A percentile compares a stretch with the other conserved stretches of the same genome.
These are phyloP conservation scores for Butyriboletus appendiculatus DNA, from an alignment of 1,284 basidiomycete species.

Conservation along the genomic window DNA sequence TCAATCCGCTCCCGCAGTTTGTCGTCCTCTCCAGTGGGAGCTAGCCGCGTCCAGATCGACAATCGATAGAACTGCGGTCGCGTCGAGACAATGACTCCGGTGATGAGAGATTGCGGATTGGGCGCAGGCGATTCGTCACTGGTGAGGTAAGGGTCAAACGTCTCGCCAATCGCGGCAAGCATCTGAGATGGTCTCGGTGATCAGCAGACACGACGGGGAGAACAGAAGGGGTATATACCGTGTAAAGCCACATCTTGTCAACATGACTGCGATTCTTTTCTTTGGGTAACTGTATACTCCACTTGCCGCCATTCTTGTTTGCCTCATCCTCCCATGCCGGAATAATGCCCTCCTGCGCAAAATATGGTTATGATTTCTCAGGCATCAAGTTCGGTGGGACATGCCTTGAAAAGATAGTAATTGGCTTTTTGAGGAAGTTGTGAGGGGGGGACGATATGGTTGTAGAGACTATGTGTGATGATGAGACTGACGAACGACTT, in stretches of 20 bases:
- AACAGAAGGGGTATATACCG: constrained; percentile 52
- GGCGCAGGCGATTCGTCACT: constrained; percentile 46
- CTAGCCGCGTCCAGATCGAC: constrained; percentile 94
- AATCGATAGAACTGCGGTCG: constrained; percentile 96
- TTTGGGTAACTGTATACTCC: constrained; percentile 96
- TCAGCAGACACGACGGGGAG: constrained; percentile 4
- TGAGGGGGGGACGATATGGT: constrained; percentile 98
- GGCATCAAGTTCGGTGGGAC: constrained; percentile 9
- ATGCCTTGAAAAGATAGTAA: constrained; percentile 97
- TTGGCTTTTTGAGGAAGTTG: constrained; percentile 94
- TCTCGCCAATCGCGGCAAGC: constrained; percentile 96
- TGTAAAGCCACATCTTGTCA: constrained; percentile 98
- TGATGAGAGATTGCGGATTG: constrained; percentile 73
- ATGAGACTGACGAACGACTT: constrained; percentile 12
- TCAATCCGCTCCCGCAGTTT: constrained; percentile 72
- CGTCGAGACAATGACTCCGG: constrained; percentile 93
- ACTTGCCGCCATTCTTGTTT: constrained; percentile 97
- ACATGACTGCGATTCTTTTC: constrained; percentile 88
- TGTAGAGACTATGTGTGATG: constrained; percentile 70
- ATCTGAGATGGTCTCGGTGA: constrained; percentile 56
- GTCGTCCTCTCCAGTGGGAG: constrained; percentile 62
- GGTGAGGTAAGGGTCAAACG: constrained; percentile 84
- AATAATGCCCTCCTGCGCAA: constrained; percentile 82
- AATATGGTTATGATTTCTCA: constrained; percentile 6
- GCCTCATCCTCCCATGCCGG: constrained; percentile 97